These are phyloP conservation scores for Acacia pycnantha DNA, from an alignment of 331 rosid genomes.

Conservation along the genomic window DNA sequence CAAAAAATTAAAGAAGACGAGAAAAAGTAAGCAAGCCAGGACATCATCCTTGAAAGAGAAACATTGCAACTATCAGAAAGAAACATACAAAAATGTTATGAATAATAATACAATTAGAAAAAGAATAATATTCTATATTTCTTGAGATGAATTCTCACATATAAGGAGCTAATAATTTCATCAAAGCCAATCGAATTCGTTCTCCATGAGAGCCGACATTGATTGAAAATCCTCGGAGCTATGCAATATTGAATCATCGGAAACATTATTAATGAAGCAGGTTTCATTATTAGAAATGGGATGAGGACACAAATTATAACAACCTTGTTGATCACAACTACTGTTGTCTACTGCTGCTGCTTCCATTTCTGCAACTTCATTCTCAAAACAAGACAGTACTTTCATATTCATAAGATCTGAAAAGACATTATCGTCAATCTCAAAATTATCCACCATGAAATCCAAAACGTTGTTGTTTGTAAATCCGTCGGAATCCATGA, in stretches of 20 bases:
- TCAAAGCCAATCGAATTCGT: conserved; percentile 46
- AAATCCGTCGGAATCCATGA: neutral
- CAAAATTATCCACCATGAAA: conserved; percentile 44
- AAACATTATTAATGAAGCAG: neutral
- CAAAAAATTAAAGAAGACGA: too few relatives aligned
- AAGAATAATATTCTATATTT: neutral
- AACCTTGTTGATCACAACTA: neutral
- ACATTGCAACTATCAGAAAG: neutral
- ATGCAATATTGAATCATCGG: conserved; percentile 21
- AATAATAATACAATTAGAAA: neutral
- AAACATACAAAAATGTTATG: neutral
- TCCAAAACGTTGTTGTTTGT: conserved; percentile 17
- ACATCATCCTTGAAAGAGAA: neutral
- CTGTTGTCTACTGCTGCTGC: neutral
- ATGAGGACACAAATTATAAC: neutral
- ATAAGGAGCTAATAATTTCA: neutral
- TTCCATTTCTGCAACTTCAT: neutral
- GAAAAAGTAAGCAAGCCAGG: neutral
- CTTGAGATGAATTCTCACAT: neutral
- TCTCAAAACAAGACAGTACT: conserved; percentile 10
- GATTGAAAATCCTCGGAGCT: conserved; percentile 28
- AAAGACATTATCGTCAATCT: conserved; percentile 13
- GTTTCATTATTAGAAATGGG: neutral
- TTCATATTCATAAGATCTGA: conserved; percentile 49
- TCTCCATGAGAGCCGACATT: conserved; percentile 24